Percentiles rank a stretch among this genome's conserved stretches.
phyloP scores from a whole-genome alignment of 129 eudicot species.

The Lonicera japonica region DNA sequence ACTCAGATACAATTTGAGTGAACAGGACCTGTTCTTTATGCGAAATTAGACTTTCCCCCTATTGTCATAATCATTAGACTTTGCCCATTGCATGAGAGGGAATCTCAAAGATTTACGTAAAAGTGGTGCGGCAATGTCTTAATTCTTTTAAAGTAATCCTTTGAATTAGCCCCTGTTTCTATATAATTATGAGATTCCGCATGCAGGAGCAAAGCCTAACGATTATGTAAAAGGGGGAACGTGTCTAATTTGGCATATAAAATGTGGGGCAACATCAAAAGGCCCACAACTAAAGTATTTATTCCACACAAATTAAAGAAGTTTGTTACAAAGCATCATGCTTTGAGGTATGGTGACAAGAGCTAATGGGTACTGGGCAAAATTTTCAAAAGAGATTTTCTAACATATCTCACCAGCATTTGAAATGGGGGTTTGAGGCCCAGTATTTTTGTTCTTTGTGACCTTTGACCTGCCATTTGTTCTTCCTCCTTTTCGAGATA shows the following conservation, averaged over 20 bases:
- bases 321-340: neutral
- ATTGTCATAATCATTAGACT: too few species aligned
- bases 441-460: slow-evolving; percentile 51
- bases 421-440: slow-evolving; percentile 70
- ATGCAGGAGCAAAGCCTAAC: too few species aligned
- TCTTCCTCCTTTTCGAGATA: slow-evolving; percentile 69
- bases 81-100: too few species aligned
- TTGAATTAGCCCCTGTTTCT: too few species aligned
- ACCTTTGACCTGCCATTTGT: slow-evolving; percentile 47
- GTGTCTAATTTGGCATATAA: too few species aligned
- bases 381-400: slow-evolving; percentile 1
- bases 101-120: too few species aligned
- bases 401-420: slow-evolving; percentile 57
- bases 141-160: too few species aligned
- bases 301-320: neutral
- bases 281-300: neutral
- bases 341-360: neutral
- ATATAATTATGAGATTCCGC: too few species aligned
- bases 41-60: too few species aligned
- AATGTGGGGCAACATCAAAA: neutral
- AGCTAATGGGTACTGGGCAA: neutral
- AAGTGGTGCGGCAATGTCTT: too few species aligned
- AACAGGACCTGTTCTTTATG: too few species aligned
- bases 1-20: neutral
- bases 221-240: too few species aligned